Conservation (phyloP, 2,329 filamentous ascomycete species). For the Claviceps maximensis region DNA sequence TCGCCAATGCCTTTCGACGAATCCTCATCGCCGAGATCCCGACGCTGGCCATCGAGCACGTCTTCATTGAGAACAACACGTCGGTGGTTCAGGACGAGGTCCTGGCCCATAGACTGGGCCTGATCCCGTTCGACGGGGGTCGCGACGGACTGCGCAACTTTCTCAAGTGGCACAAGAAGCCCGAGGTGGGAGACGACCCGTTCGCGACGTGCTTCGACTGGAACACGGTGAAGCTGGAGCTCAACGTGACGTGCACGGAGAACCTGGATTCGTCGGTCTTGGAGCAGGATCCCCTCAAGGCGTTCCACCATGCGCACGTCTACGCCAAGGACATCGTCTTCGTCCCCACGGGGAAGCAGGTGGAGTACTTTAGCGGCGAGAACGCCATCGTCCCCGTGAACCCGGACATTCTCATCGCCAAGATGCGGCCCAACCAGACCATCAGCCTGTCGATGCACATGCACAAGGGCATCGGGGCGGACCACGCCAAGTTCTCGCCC, state of each 20-base stretch:
- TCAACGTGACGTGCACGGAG: conserved; percentile 69
- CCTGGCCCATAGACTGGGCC: conserved; percentile 74
- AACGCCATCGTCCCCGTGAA: conserved; percentile 64
- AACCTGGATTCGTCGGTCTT: conserved; percentile 57
- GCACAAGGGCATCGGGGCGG: conserved; percentile 83
- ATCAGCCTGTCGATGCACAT: conserved; percentile 84
- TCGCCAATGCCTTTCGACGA: conserved; percentile 94
- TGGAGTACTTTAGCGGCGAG: conserved; percentile 52
- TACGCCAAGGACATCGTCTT: conserved; percentile 71
- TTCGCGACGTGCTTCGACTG: conserved; percentile 55
- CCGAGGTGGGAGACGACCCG: conserved; percentile 46
- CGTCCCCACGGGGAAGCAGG: conserved; percentile 60
- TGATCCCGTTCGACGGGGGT: conserved; percentile 77
- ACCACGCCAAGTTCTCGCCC: conserved; percentile 95
- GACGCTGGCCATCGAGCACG: conserved; percentile 83
- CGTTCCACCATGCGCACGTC: conserved; percentile 75
- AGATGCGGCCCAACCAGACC: conserved; percentile 79
- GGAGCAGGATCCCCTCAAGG: conserved; percentile 69
- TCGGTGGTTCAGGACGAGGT: conserved; percentile 98
- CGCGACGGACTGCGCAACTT: conserved; percentile 62
- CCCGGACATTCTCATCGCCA: conserved; percentile 87
- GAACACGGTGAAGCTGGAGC: conserved; percentile 72
- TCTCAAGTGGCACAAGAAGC: conserved; percentile 71
- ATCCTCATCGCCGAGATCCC: conserved; percentile 92
- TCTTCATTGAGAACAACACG: conserved; percentile 92